These are phyloP conservation scores for Xanthoconium purpureum DNA, from an alignment of 768 basidiomycete species.

Conservation along the genomic window DNA sequence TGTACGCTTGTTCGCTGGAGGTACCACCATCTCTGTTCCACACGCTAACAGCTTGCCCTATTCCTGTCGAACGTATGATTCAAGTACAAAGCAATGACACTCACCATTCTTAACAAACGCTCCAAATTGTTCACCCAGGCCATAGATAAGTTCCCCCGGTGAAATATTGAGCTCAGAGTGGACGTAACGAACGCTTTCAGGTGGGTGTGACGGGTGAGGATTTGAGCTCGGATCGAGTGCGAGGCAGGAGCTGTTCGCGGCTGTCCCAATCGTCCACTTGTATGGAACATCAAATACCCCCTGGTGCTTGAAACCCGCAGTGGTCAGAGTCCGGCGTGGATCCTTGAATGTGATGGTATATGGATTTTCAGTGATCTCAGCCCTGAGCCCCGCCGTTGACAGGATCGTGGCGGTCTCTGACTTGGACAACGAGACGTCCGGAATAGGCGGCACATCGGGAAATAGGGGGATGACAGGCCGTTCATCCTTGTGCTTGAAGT, in stretches of 20 bases:
- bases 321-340: slow-evolving; percentile 18
- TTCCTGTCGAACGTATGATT: slow-evolving; percentile 9
- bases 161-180: slow-evolving; percentile 60
- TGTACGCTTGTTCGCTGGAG: slow-evolving; percentile 64
- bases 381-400: slow-evolving; percentile 46
- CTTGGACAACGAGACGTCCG: slow-evolving; percentile 37
- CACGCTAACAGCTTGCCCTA: slow-evolving; percentile 55
- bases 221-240: slow-evolving; percentile 57
- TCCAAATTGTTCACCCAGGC: slow-evolving; percentile 73
- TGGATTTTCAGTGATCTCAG: slow-evolving; percentile 55
- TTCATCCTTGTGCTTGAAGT: slow-evolving; percentile 46
- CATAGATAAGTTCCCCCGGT: slow-evolving; percentile 71
- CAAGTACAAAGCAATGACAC: slow-evolving; percentile 25
- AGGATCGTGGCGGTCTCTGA: slow-evolving; percentile 30
- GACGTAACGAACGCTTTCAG: slow-evolving; percentile 45
- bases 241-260: slow-evolving; percentile 55
- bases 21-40: slow-evolving; percentile 82
- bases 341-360: slow-evolving; percentile 64
- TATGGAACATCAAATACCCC: slow-evolving; percentile 55
- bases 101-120: slow-evolving; percentile 73
- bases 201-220: slow-evolving; percentile 43
- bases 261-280: slow-evolving; percentile 48
- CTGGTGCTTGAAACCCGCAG: slow-evolving; percentile 54
- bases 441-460: slow-evolving; percentile 53
- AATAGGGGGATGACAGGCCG: slow-evolving; percentile 56